These are phyloP conservation scores for Mycena galericulata DNA, from an alignment of 768 basidiomycete genomes.

Conservation along the genomic window DNA sequence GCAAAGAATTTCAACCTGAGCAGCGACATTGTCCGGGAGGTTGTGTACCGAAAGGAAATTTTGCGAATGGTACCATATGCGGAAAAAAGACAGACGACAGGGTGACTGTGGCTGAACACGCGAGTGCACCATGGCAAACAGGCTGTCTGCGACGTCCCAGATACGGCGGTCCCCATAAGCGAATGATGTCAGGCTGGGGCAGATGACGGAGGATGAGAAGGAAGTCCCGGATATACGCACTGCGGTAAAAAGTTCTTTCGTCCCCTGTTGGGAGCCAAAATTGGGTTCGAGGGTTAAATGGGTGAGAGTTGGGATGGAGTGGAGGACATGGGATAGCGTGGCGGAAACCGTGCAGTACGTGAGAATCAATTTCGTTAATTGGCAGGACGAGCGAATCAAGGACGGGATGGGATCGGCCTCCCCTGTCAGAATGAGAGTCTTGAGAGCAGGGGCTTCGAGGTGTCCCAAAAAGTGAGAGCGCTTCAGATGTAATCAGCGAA, in stretches of 20 bases:
- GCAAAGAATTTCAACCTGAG: no score
- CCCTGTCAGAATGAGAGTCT: neutral
- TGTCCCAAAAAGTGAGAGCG: neutral
- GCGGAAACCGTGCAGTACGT: neutral
- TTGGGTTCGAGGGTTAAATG: neutral
- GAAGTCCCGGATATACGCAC: neutral
- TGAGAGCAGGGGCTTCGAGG: neutral
- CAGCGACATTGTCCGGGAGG: neutral
- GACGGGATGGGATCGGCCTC: neutral
- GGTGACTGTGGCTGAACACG: neutral
- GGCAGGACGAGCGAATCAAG: neutral
- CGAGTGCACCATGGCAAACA: neutral
- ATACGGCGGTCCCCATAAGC: neutral
- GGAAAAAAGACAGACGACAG: neutral
- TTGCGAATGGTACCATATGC: neutral
- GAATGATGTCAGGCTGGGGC: neutral
- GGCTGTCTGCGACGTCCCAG: neutral
- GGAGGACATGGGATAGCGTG: neutral
- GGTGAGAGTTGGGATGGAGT: neutral
- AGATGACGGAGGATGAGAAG: neutral
- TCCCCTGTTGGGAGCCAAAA: neutral
- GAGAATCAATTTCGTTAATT: neutral
- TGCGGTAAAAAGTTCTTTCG: neutral
- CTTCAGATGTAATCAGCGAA: neutral
- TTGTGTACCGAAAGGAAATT: neutral